Base-by-base conservation (phyloP, 1,284 basidiomycete species). In the Moesziomyces sp. region DNA sequence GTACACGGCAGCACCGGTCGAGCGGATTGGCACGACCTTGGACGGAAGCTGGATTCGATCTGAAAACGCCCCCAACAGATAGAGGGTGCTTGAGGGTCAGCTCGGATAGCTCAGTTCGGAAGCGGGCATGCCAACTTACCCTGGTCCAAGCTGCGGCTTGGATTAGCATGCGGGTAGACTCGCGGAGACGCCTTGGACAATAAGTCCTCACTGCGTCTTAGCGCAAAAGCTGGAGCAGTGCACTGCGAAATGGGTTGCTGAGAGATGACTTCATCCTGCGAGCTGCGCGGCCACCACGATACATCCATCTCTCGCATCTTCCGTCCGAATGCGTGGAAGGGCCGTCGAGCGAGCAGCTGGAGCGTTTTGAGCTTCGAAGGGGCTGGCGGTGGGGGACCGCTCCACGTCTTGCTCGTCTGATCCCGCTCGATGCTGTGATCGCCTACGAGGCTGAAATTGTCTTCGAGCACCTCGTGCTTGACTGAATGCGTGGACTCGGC, bases 151-250 rank as follows among this genome's bases (percentile, higher is more conserved):
- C 71, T 68, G 10, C 55, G 56, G 42, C 71, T 68, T 28, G 58
- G 64, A 1, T 48, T 38, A 0, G 52, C 14, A 6, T 47, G 6
- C 5, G 62, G 51, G 26, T 52, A 51, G 9, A 63, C 30, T 2
- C 53, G 49, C 11, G 61, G 67, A 44, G 67, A 70, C 2, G 58
- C 54, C 19, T 49, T 58, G 1, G 67, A 57, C 1, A 70, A 54
- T 35, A 70, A 24, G 19, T 70, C 67, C n/a, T 70, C 67, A 42
- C 67, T 70, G 8, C 67, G 46, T 57, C 67, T 52, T 2, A 38
- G 19, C n/a, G 35, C 35, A 26, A 42, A 28, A 11, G 18, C 47
- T 23, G 38, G 34, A 18, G 13, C 43, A 14, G 52, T 14, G 35
- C 35, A 42, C 35, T 40, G 18, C 8, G 28, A 46, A 1, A 30